These are phyloP conservation scores for Annona cherimola DNA, from an alignment of 164 flowering plant species.

Conservation along the genomic window DNA sequence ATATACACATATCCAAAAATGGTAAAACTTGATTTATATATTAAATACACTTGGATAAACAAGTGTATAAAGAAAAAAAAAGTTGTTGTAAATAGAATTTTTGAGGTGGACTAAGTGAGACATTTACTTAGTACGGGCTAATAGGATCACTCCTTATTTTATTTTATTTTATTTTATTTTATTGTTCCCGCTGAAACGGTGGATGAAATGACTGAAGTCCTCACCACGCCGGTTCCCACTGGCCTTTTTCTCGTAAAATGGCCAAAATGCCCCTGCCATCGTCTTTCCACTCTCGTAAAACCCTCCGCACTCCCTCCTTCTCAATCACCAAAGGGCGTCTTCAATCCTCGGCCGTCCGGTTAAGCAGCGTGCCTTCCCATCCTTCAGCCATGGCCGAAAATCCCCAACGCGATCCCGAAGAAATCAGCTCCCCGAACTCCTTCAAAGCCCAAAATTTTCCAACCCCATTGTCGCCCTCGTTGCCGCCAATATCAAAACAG, in stretches of 20 bases:
- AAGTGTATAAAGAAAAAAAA: too few relatives aligned
- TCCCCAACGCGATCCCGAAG: constrained; percentile 8
- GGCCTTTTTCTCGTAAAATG: not conserved
- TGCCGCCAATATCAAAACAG: constrained; percentile 44
- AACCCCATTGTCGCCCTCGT: constrained; percentile 48
- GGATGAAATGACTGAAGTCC: not conserved
- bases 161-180: too few relatives aligned
- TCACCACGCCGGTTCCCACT: too few relatives aligned
- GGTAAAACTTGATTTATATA: too few relatives aligned
- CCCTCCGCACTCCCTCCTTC: not conserved
- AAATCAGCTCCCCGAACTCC: constrained; percentile 6
- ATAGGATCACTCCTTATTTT: too few relatives aligned
- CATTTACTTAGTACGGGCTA: too few relatives aligned
- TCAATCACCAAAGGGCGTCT: not conserved
- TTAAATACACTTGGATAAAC: too few relatives aligned
- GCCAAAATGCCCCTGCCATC: constrained; percentile 1
- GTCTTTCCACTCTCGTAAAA: not conserved
- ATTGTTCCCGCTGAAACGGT: not conserved
- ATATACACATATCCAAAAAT: too few relatives aligned
- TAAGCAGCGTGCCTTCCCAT: constrained; percentile 2
- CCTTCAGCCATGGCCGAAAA: constrained; percentile 16
- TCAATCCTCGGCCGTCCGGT: not conserved
- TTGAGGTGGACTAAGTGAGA: too few relatives aligned
- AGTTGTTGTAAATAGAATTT: too few relatives aligned
- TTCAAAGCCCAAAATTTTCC: constrained; percentile 29